Evolutionary conservation across 495 filamentous ascomycete genomes (phyloP).

Genomic region (Daldinia bambusicola): DNA sequence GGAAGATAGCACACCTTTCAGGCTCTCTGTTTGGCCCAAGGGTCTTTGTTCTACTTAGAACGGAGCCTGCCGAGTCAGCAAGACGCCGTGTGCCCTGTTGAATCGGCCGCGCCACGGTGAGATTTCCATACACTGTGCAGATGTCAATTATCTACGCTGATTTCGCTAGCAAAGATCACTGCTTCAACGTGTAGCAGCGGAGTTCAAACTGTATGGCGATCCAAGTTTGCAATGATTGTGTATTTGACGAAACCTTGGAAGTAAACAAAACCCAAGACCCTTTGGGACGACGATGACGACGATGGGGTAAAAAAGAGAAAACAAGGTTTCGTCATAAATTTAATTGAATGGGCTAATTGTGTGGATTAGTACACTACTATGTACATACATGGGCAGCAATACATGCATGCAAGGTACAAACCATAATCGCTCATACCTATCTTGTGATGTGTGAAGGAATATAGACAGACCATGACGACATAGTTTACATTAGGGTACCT

Average conservation of each 20-base stretch:
- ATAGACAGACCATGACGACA: conserved; percentile 45
- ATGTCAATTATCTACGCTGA: neutral
- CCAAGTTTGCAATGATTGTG: conserved; percentile 1
- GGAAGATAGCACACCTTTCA: conserved; percentile 6
- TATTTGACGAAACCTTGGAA: conserved; percentile 17
- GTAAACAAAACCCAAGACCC: conserved; percentile 13
- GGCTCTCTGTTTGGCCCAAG: conserved; percentile 4
- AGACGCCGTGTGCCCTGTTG: conserved; percentile 17
- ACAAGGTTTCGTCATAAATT: conserved; percentile 6
- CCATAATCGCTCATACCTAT: neutral
- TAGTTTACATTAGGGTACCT: conserved; percentile 14
- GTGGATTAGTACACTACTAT: too few species aligned
- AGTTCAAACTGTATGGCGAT: conserved; percentile 5
- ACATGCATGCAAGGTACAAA: neutral
- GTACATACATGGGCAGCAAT: neutral
- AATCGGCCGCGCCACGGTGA: conserved; percentile 8
- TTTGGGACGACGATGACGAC: conserved; percentile 35
- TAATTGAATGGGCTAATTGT: too few species aligned
- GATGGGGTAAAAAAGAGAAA: conserved; percentile 4
- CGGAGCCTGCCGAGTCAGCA: conserved; percentile 21
- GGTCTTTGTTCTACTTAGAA: conserved; percentile 12
- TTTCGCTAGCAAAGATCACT: conserved; percentile 16
- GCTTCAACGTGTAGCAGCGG: conserved; percentile 4
- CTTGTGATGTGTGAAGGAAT: conserved; percentile 20
- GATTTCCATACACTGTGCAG: conserved; percentile 12